These are phyloP conservation scores for Catenaria anguillulae DNA, from an alignment of 371 early-diverging fungal genomes.

Conservation along the genomic window DNA sequence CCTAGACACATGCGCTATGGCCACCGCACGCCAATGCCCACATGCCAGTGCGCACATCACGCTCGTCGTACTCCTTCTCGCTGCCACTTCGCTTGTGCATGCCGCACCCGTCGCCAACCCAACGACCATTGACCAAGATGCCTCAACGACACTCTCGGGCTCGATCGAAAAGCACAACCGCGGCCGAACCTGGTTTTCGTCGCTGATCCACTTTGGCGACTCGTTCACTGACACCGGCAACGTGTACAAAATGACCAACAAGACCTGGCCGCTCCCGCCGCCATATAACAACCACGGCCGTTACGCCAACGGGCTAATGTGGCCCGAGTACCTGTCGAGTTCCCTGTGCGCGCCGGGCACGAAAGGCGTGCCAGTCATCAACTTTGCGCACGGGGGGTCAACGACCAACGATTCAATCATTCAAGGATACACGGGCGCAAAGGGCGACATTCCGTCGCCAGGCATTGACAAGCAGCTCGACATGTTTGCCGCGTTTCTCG, in stretches of 20 bases:
- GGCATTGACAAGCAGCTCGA: not conserved
- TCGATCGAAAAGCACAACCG: too few relatives aligned
- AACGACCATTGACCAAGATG: too few relatives aligned
- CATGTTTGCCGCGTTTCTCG: not conserved
- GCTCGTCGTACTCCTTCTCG: too few relatives aligned
- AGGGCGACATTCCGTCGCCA: not conserved
- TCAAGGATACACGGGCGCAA: not conserved
- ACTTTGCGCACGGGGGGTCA: not conserved
- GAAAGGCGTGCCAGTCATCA: not conserved
- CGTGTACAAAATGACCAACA: conserved; percentile 9
- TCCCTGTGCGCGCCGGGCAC: not conserved
- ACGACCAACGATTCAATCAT: not conserved
- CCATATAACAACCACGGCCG: not conserved
- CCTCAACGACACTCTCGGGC: too few relatives aligned
- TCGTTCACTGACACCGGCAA: conserved; percentile 14
- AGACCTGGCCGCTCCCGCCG: conserved; percentile 8
- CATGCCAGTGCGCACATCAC: too few relatives aligned
- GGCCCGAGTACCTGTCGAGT: not conserved
- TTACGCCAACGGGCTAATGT: not conserved
- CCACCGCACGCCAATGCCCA: too few relatives aligned
- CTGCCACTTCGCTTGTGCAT: too few relatives aligned
- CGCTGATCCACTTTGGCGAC: conserved; percentile 14
- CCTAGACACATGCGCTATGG: too few relatives aligned
- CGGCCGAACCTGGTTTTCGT: too few relatives aligned
- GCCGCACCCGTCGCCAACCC: too few relatives aligned